Base-by-base conservation (phyloP, 139 green algal genomes). In the Chloropicon primus region DNA sequence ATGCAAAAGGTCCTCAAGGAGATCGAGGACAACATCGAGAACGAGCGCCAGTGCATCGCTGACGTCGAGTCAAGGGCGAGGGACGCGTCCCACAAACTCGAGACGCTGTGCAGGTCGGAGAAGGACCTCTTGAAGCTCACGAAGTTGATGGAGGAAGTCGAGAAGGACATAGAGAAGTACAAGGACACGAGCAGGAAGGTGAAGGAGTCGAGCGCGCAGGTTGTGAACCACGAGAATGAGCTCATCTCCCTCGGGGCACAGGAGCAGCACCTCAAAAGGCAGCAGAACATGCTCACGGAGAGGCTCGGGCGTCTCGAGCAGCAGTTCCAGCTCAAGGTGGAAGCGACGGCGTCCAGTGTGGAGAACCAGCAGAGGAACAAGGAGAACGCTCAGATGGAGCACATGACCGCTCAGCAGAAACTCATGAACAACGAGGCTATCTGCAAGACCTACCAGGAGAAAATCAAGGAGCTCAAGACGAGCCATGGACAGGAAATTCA, bases 331-430 rank as follows among this genome's bases (percentile, higher is more conserved):
- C 77, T 93, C 27, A 90, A 87, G 84, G 54, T 87, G 53, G 89
- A 95, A 73, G 91, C 91, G 1, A 88, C 90, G 0, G 86, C 86
- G 54, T 85, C 80, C 5, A 82, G 76, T 26, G 80, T 96, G 10
- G 90, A 95, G 81, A 86, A 93, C 82, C 85, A 89, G 73, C 73
- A 90, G 71, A 85, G 85, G 23, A 84, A 92, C 54, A 91, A 88
- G 74, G 91, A 95, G 81, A 90, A 88, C 0, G 84, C 90, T 25
- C 82, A 92, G 82, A 90, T 90, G 25, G 89, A 91, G 76, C 90
- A 92, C 74, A 89, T 86, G 10, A 89, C 87, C 1, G 83, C 84
- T 10, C 75, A 82, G 27, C 89, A 90, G 21, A 84, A 86, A 27
- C 80, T 89, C 2, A 82, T 85, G 27, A 87, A 96, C 77, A 89